phyloP scores from a whole-genome alignment of 176 grass and related monocot species.

The Stipa capillata region DNA sequence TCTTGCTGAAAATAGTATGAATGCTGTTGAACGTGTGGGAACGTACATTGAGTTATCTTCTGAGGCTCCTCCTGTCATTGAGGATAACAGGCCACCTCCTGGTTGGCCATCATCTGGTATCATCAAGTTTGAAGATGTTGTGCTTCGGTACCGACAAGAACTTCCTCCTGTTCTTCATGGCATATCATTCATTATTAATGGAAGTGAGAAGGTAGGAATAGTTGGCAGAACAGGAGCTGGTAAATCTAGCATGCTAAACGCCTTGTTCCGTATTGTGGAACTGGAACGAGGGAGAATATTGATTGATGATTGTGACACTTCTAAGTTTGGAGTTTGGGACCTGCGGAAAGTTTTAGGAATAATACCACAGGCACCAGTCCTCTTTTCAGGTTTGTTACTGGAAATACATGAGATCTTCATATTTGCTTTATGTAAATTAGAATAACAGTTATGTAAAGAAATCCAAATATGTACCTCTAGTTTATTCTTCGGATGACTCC shows the following conservation, averaged over 20 bases:
- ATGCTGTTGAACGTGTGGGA: constrained; percentile 90
- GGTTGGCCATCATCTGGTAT: constrained; percentile 90
- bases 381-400: constrained; percentile 85
- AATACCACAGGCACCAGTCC: constrained; percentile 90
- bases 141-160: constrained; percentile 87
- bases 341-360: constrained; percentile 92
- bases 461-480: background rate
- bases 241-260: constrained; percentile 99
- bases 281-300: constrained; percentile 74
- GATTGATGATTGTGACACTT: constrained; percentile 75
- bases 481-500: background rate
- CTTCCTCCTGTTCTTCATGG: constrained; percentile 95
- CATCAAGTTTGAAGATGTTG: constrained; percentile 83
- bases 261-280: constrained; percentile 92
- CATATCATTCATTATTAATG: constrained; percentile 94
- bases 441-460: background rate
- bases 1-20: constrained; percentile 99
- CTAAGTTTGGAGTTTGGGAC: constrained; percentile 93
- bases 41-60: constrained; percentile 88
- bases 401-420: constrained; percentile 1
- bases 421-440: background rate
- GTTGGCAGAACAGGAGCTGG: constrained; percentile 97
- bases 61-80: constrained; percentile 90
- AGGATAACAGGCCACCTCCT: constrained; percentile 74
- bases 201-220: constrained; percentile 89